phyloP scores from a whole-genome alignment of 1,284 basidiomycete genomes.

The Apiotrichum siamense region DNA sequence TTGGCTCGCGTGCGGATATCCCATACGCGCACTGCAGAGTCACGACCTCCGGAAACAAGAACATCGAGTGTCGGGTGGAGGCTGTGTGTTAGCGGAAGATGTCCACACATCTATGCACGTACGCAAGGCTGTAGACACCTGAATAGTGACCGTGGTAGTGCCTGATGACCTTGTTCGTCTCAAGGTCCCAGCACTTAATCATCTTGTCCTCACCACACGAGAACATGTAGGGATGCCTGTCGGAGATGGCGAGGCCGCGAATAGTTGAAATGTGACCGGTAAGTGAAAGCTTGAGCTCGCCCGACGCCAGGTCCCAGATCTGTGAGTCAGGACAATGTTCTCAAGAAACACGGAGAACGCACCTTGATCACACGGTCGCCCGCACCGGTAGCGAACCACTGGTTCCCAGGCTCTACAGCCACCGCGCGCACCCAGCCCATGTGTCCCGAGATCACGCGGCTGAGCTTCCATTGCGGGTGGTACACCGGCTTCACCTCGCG shows the following conservation, averaged over 20 bases:
- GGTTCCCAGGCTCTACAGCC: conserved; percentile 93
- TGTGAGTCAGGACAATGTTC: conserved; percentile 12
- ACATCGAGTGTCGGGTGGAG: conserved; percentile 95
- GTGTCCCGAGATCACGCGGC: conserved; percentile 95
- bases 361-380: conserved; percentile 94
- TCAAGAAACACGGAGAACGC: conserved; percentile 2
- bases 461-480: conserved; percentile 89
- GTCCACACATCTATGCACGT: conserved; percentile 11
- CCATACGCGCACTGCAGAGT: conserved; percentile 91
- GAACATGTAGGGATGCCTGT: conserved; percentile 93
- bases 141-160: conserved; percentile 98
- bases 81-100: conserved; percentile 32
- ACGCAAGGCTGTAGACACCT: conserved; percentile 79
- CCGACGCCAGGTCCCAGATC: conserved; percentile 97
- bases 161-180: conserved; percentile 96
- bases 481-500: conserved; percentile 88
- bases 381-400: conserved; percentile 98
- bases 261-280: conserved; percentile 98
- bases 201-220: conserved; percentile 99
- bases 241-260: conserved; percentile 83
- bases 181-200: conserved; percentile 99
- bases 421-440: conserved; percentile 96
- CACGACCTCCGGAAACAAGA: conserved; percentile 88
- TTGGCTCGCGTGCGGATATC: conserved; percentile 98
- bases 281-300: conserved; percentile 88